Evolutionary conservation across 1,139 yeast species (phyloP), one percentile per base, ranked within the genome.

Genomic region (Blastobotrys serpentis): DNA sequence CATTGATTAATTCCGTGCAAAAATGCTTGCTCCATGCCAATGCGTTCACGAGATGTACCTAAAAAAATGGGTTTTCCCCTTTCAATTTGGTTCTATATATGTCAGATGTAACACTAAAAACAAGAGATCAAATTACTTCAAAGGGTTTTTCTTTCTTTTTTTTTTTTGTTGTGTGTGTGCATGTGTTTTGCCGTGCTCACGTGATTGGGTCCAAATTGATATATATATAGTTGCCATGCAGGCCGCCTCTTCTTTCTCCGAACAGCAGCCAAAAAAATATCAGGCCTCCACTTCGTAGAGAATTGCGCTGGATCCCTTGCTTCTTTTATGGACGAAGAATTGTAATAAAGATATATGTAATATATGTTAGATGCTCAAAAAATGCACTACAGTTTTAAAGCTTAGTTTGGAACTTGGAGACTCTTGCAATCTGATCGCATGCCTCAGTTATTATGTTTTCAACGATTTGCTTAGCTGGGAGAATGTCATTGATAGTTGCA

Each of bases 371-470:
- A n/a, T n/a, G n/a, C n/a, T n/a, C n/a, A n/a, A n/a, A 23, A 23
- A 5, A 23, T 23, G 26, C 26, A 23, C 10, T 23, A 23, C 26
- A 10, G n/a, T 7, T 7, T 29, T 49, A 49, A 22, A 49, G 44
- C 43, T 44, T 50, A 22, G 50, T 38, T 22, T 42, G 43, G 19
- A 41, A 44, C 10, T 30, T 22, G 22, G 23, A 37, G 13, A 50
- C 16, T 1, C 19, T 18, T 19, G 29, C 44, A 29, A 50, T 42
- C 40, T 44, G 46, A 2, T 32, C 47, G 25, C 55, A 55, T 2
- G 64, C 64, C 47, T 60, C 64, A 22, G 46, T 22, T 43, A 60
- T 53, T 45, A 60, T 55, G 43, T 58, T 63, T 16, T 60, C 56
- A 25, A 60, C 58, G 37, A 60, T 61, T 40, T 47, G 53, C 41